Conservation (phyloP, 2,329 filamentous ascomycete species). For the Blumeria hordei region DNA sequence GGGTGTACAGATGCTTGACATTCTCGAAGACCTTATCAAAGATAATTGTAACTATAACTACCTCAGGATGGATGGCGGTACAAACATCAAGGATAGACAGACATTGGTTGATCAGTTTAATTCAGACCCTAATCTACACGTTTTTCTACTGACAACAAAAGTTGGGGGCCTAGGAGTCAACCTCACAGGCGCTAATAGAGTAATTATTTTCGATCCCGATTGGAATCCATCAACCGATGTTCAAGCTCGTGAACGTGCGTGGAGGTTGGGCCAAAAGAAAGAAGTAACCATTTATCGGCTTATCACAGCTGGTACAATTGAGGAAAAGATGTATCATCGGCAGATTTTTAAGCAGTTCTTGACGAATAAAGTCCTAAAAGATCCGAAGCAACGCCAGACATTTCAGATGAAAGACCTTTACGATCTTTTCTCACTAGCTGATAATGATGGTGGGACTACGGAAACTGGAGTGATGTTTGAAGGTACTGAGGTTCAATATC, state of each 20-base stretch:
- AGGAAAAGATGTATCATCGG: constrained; percentile 97
- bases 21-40: constrained; percentile 60
- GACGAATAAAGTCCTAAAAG: constrained; percentile 84
- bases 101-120: constrained; percentile 85
- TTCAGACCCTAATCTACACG: constrained; percentile 48
- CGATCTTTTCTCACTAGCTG: constrained; percentile 65
- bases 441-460: constrained; percentile 41
- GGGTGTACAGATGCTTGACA: constrained; percentile 84
- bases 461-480: constrained; percentile 74
- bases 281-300: constrained; percentile 90
- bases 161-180: constrained; percentile 89
- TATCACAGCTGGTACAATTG: constrained; percentile 95
- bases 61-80: constrained; percentile 81
- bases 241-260: constrained; percentile 84
- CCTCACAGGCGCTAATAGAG: constrained; percentile 76
- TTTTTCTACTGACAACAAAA: constrained; percentile 87
- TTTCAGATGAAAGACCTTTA: constrained; percentile 80
- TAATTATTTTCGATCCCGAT: constrained; percentile 96
- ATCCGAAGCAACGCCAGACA: constrained; percentile 77
- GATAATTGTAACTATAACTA: constrained; percentile 48
- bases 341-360: constrained; percentile 98
- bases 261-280: constrained; percentile 82
- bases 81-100: constrained; percentile 71
- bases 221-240: constrained; percentile 97
- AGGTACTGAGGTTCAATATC: constrained; percentile 54